Percentiles rank a stretch among this genome's conserved stretches.
Conservation (phyloP, 2,329 filamentous ascomycete species). For the Didymella sp. region DNA sequence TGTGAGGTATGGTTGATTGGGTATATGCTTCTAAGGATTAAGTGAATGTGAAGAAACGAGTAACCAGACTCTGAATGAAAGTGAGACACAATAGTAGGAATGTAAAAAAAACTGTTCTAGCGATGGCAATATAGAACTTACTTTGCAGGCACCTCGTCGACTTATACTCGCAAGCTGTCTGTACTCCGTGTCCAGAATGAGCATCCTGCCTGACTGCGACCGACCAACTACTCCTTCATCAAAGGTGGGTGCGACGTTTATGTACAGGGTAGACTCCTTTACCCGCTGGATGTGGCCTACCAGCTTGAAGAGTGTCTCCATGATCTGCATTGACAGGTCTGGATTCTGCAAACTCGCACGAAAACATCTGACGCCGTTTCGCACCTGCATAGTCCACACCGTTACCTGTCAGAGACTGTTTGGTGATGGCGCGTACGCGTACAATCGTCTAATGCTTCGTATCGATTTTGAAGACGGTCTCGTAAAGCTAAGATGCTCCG, state of each 20-base stretch:
- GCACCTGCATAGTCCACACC: not conserved
- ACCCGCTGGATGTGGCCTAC: not conserved
- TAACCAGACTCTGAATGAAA: constrained; percentile 18
- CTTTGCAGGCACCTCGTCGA: not conserved
- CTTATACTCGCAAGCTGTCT: not conserved
- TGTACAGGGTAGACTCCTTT: not conserved
- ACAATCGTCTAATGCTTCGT: not conserved
- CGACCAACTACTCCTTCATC: constrained; percentile 2
- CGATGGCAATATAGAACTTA: not conserved
- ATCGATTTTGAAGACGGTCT: not conserved
- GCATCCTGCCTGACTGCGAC: not conserved
- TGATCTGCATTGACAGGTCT: not conserved
- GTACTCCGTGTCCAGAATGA: not conserved
- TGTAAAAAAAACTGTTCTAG: not conserved
- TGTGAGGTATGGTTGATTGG: not conserved
- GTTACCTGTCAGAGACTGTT: constrained; percentile 9
- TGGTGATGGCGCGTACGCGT: constrained; percentile 3
- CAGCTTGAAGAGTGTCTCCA: not conserved
- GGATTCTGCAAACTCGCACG: not conserved
- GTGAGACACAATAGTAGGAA: not conserved
- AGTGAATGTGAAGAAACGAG: not conserved
- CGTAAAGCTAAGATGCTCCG: not conserved
- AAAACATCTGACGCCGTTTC: not conserved
- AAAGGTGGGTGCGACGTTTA: not conserved
- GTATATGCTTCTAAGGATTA: not conserved